Percentiles rank a stretch among this genome's conserved stretches.
phyloP scores from a whole-genome alignment of 169 alveolate genomes.

The Sarcocystis neurona region DNA sequence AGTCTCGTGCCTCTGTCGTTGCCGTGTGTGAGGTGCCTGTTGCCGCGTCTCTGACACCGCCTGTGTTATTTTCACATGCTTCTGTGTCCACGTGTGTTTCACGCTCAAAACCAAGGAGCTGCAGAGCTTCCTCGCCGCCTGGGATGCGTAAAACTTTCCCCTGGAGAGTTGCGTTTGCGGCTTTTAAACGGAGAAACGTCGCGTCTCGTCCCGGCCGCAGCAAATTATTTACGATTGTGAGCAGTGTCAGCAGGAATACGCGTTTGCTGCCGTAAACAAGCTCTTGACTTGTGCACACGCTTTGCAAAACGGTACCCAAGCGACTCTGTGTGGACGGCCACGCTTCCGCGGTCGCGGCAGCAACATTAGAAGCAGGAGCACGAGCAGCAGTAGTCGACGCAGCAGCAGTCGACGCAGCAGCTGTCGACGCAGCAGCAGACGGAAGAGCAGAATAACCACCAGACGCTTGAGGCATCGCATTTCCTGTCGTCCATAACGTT shows the following conservation, averaged over 20 bases:
- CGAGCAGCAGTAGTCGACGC: neutral
- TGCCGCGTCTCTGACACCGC: neutral
- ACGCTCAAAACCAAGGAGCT: constrained; percentile 1
- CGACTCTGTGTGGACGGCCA: neutral
- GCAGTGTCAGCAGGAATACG: neutral
- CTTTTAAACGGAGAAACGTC: neutral
- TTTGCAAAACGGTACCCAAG: neutral
- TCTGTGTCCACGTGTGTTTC: neutral
- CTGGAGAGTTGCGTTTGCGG: neutral
- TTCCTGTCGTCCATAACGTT: constrained; percentile 29
- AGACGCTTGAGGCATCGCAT: neutral
- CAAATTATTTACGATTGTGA: neutral
- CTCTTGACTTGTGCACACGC: neutral
- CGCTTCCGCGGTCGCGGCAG: neutral
- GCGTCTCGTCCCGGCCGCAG: constrained; percentile 3
- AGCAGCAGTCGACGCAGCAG: neutral
- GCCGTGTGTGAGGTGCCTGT: neutral
- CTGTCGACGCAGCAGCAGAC: neutral
- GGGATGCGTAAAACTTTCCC: constrained; percentile 7
- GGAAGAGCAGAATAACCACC: too few relatives aligned
- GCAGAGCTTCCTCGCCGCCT: neutral
- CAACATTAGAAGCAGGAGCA: neutral
- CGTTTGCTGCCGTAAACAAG: neutral
- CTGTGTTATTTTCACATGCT: neutral
- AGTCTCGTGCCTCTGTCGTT: constrained; percentile 21